phyloP scores from a whole-genome alignment of 2,329 filamentous ascomycete genomes.

The Beauveria sp. region DNA sequence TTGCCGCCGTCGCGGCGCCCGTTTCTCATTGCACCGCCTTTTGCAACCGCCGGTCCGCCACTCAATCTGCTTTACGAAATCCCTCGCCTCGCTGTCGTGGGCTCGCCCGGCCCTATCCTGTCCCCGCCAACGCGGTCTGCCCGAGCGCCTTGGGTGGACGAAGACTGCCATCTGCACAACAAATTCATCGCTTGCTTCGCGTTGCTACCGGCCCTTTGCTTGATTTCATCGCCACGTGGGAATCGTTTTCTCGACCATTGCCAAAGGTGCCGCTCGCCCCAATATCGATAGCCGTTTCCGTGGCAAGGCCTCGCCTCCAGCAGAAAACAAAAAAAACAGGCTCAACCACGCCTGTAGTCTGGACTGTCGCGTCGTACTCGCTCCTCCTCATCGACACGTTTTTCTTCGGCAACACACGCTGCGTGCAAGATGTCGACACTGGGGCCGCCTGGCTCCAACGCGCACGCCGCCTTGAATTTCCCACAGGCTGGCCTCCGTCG shows the following conservation, averaged over 20 bases:
- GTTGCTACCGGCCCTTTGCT: background rate
- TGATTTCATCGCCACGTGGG: background rate
- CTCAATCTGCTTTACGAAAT: background rate
- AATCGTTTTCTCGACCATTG: background rate
- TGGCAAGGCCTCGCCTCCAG: background rate
- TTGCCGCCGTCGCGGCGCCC: background rate
- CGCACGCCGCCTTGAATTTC: conserved; percentile 46
- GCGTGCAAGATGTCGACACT: conserved; percentile 36
- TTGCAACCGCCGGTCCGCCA: background rate
- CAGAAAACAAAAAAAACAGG: background rate
- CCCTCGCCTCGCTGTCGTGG: conserved; percentile 3
- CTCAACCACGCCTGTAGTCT: background rate
- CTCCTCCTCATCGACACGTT: background rate
- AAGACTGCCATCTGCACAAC: background rate
- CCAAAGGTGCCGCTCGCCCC: background rate
- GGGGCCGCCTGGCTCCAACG: conserved; percentile 42
- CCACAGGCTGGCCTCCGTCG: conserved; percentile 44
- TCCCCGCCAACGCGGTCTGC: conserved; percentile 7
- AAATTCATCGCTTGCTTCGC: background rate
- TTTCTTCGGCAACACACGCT: background rate
- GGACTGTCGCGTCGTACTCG: conserved; percentile 4
- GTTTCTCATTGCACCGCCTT: background rate
- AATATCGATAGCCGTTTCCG: background rate
- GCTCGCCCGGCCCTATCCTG: background rate
- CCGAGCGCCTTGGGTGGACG: background rate